Evolutionary conservation across 371 early-diverging fungal species (phyloP), one percentile per base, ranked within the genome.

Genomic region (Mortierella sp.): DNA sequence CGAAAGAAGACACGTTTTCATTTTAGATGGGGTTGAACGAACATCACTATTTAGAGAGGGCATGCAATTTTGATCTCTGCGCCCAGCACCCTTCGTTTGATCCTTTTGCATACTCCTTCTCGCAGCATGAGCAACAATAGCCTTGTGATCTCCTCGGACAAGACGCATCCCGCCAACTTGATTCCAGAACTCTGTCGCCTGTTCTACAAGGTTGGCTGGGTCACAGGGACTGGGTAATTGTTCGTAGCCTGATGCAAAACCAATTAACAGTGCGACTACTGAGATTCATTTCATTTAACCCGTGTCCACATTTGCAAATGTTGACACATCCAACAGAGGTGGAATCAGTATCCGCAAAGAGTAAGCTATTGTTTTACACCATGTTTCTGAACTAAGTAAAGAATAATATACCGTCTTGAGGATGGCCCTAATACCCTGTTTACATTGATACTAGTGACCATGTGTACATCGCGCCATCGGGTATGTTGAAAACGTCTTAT

Each of bases 171-270:
- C 17, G 86, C 94, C 31, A 95, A 96, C 84, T 83, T 98, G 68
- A 97, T 98, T 64, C 96, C 97, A 27, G 95, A 95, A 66, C 89
- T 98, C 30, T 97, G 99, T 79, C 81, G 88, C 52, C 83, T 90
- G 64, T 96, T 97, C 81, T 98, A 97, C 81, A 81, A 73, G 23
- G 84, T 93, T 34, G 97, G 97, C 30, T 97, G 97, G 97, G 95
- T 97, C 37, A 97, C 97, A 6, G 98, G 97, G 42, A 97, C 97
- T 1, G 97, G 97, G 86, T 87, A 81, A 57, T 73, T n/a, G n/a
- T n/a, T n/a, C n/a, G n/a, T n/a, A n/a, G n/a, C n/a, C n/a, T n/a
- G n/a, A n/a, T n/a, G 12, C 32, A 51, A 37, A 28, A 19, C 15
- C n/a, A 53, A 47, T 17, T 17, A 63, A 17, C 19, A 23, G 27